Conservation (phyloP, 139 green algal genomes). For the Chlorella sp. region DNA sequence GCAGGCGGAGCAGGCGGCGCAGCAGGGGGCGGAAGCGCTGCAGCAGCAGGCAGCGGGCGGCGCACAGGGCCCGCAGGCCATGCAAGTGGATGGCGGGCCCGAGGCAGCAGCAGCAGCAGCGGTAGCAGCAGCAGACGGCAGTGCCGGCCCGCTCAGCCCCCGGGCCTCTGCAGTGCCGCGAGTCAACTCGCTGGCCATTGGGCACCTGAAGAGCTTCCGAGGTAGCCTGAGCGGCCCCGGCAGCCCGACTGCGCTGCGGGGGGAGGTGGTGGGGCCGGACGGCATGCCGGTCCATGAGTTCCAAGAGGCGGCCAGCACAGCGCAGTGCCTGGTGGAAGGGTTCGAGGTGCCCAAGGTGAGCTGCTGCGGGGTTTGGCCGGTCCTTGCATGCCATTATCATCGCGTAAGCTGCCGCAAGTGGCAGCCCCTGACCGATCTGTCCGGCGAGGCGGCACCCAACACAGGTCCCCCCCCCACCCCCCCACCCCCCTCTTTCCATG, state of each 20-base stretch:
- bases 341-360: slow-evolving; percentile 73
- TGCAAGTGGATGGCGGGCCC: slow-evolving; percentile 11
- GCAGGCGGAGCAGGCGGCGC: slow-evolving; percentile 27
- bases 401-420: too few relatives aligned
- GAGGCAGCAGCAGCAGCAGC: neutral
- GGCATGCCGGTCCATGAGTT: slow-evolving; percentile 24
- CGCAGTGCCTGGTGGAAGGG: slow-evolving; percentile 75
- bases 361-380: too few relatives aligned
- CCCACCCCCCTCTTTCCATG: too few relatives aligned
- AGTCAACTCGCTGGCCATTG: slow-evolving; percentile 14
- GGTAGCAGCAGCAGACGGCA: neutral
- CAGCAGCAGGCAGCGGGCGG: neutral
- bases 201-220: slow-evolving; percentile 16
- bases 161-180: slow-evolving; percentile 2
- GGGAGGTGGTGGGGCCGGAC: slow-evolving; percentile 6
- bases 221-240: neutral
- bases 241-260: neutral
- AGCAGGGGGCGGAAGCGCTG: neutral
- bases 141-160: neutral
- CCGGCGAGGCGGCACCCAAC: too few relatives aligned
- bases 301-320: slow-evolving; percentile 4
- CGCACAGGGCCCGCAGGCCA: neutral
- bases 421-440: too few relatives aligned
- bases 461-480: too few relatives aligned
- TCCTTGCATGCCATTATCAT: too few relatives aligned